Percentiles rank a stretch among this genome's conserved stretches.
Conservation (phyloP, 2,329 filamentous ascomycete genomes). For the Scedosporium aurantiacum region DNA sequence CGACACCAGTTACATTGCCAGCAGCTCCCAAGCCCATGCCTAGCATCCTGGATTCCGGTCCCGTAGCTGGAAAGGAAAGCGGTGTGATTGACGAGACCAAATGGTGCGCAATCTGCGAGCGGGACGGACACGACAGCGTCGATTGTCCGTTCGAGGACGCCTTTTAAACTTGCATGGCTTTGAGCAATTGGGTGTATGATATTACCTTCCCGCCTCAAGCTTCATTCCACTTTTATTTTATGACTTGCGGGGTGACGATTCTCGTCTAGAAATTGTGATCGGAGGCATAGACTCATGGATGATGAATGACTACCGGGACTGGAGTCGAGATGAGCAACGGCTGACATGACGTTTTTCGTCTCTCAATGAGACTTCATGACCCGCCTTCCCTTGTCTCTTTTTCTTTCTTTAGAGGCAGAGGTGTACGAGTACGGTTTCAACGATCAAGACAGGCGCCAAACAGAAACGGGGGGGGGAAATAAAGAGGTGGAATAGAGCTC, state of each 20-base stretch:
- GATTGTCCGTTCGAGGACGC: conserved; percentile 88
- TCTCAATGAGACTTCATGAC: neutral
- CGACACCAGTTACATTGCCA: neutral
- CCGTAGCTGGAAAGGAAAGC: conserved; percentile 67
- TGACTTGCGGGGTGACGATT: neutral
- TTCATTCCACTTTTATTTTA: neutral
- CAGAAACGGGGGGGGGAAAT: neutral
- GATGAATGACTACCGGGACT: neutral
- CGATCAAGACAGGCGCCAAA: neutral
- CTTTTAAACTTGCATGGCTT: conserved; percentile 33
- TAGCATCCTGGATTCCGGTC: conserved; percentile 53
- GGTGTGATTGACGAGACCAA: conserved; percentile 72
- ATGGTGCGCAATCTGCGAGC: conserved; percentile 95
- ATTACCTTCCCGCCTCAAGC: neutral
- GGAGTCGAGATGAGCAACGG: neutral
- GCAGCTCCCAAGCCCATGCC: conserved; percentile 31
- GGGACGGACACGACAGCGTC: conserved; percentile 91
- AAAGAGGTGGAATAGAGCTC: neutral
- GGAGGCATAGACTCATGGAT: neutral
- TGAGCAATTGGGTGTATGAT: neutral
- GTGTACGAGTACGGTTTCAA: neutral
- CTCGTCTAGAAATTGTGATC: neutral
- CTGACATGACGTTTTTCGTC: neutral
- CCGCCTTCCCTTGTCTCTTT: neutral
- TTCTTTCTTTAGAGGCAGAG: neutral